These are phyloP conservation scores for Tetrahymena malaccensis DNA, from an alignment of 73 alveolate species.

Conservation along the genomic window DNA sequence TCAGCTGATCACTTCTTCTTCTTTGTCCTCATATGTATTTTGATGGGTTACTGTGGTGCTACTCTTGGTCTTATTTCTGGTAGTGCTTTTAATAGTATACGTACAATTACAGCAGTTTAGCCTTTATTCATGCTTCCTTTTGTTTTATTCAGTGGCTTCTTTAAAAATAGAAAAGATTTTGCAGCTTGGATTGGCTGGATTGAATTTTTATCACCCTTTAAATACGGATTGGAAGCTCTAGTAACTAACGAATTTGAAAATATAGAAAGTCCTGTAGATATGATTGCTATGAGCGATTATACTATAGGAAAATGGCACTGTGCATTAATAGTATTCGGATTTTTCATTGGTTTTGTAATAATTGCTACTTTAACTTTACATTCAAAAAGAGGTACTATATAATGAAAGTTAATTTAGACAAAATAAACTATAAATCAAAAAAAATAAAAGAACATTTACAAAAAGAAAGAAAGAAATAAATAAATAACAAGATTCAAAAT, in stretches of 20 bases:
- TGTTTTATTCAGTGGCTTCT: slow-evolving; percentile 59
- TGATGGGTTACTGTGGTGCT: slow-evolving; percentile 10
- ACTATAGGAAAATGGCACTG: background rate
- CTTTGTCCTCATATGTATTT: background rate
- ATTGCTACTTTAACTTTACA: background rate
- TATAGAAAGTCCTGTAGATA: background rate
- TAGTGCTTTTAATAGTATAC: slow-evolving; percentile 34
- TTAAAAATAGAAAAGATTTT: slow-evolving; percentile 44
- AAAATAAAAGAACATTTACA: no score
- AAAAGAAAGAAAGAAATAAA: no score
- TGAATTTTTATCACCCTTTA: slow-evolving; percentile 60
- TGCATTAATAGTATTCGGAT: background rate
- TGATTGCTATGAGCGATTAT: background rate
- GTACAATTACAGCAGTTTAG: slow-evolving; percentile 44
- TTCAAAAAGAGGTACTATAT: background rate
- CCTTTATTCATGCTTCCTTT: slow-evolving; percentile 58
- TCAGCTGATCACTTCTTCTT: slow-evolving; percentile 11
- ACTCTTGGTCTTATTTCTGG: slow-evolving; percentile 58
- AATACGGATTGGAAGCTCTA: slow-evolving; percentile 55
- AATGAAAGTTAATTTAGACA: background rate
- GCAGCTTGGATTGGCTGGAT: slow-evolving; percentile 63
- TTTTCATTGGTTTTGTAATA: background rate
- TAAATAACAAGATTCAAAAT: no score
- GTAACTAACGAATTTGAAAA: slow-evolving; percentile 53
- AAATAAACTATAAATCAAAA: background rate